phyloP scores from a whole-genome alignment of 495 filamentous ascomycete species.

The Aspergillus asperescens region DNA sequence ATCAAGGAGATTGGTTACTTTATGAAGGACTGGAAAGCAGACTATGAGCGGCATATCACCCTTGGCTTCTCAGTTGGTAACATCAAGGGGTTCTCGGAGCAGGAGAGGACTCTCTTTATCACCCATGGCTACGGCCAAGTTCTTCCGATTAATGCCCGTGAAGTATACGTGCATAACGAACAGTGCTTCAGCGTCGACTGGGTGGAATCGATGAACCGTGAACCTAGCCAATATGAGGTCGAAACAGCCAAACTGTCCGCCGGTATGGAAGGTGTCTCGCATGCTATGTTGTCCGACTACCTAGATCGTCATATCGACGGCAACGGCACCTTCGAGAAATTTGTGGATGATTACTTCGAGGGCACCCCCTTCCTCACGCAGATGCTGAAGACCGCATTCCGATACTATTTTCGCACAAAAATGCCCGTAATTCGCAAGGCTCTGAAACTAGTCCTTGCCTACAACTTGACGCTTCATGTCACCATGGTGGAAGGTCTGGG shows the following conservation, averaged over 20 bases:
- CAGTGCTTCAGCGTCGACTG: slow-evolving; percentile 89
- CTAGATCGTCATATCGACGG: slow-evolving; percentile 87
- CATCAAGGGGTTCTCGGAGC: slow-evolving; percentile 82
- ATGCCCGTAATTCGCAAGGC: slow-evolving; percentile 84
- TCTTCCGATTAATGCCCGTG: slow-evolving; percentile 80
- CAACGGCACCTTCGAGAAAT: slow-evolving; percentile 71
- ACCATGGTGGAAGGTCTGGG: slow-evolving; percentile 84
- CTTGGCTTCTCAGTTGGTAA: slow-evolving; percentile 85
- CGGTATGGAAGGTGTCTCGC: slow-evolving; percentile 74
- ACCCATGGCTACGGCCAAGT: slow-evolving; percentile 87
- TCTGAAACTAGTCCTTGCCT: slow-evolving; percentile 83
- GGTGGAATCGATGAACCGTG: slow-evolving; percentile 69
- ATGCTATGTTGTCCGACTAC: slow-evolving; percentile 74
- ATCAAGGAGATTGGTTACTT: slow-evolving; percentile 96
- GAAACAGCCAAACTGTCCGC: slow-evolving; percentile 81
- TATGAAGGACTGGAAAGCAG: slow-evolving; percentile 97
- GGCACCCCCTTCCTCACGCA: slow-evolving; percentile 89
- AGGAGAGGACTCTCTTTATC: slow-evolving; percentile 73
- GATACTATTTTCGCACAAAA: slow-evolving; percentile 78
- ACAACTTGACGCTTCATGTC: slow-evolving; percentile 87
- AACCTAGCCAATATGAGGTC: slow-evolving; percentile 71
- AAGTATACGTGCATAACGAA: slow-evolving; percentile 85
- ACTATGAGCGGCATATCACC: slow-evolving; percentile 83
- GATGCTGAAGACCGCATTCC: slow-evolving; percentile 88
- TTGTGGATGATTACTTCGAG: slow-evolving; percentile 91